Base-by-base conservation (phyloP, 805 yeast genomes). In the Candida ovalis region DNA sequence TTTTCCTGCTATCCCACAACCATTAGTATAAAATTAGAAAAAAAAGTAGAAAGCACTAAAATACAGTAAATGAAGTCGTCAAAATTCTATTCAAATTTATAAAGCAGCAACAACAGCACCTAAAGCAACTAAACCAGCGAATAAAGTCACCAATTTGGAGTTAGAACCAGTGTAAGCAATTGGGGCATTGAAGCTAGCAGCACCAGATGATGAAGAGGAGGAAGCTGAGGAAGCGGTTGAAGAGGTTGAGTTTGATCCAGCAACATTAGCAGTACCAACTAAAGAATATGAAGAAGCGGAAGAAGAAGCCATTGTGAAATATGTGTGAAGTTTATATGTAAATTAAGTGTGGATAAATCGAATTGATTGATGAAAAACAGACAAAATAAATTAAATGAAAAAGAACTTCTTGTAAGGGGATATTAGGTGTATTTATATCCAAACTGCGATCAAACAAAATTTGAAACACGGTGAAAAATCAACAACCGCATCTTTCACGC, bases 101-200 rank as follows among this genome's bases (percentile, higher is more conserved):
- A 62, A 51, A 49, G 62, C 59, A 49, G 65, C 44, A 21, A 62
- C 50, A 30, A 61, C 55, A 25, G 64, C 60, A 44, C 61, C 66
- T 44, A 63, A 45, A 49, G 61, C 56, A 40, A 63, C 48, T 40
- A 63, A 42, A 45, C 66, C 66, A 36, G 61, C 61, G 39, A 62
- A 60, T 28, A 63, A 45, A 43, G 58, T 54, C 23, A 59, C 59
- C 33, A 62, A 48, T 55, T 64, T 64, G 43, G 62, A 44, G 58
- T 60, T 58, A 24, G 67, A 60, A 40, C 64, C 64, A 41, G 62
- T 44, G 61, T 59, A 63, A 45, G 56, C 38, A 40, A 58, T 42
- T 49, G 60, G 60, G 44, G 53, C 46, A 32, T 42, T 17, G 33
- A 59, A 44, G 15, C 54, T 32, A 43, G 53, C 58, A 45, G 60